These are phyloP conservation scores for Diaporthe destruens DNA, from an alignment of 2,329 filamentous ascomycete genomes.

Conservation along the genomic window DNA sequence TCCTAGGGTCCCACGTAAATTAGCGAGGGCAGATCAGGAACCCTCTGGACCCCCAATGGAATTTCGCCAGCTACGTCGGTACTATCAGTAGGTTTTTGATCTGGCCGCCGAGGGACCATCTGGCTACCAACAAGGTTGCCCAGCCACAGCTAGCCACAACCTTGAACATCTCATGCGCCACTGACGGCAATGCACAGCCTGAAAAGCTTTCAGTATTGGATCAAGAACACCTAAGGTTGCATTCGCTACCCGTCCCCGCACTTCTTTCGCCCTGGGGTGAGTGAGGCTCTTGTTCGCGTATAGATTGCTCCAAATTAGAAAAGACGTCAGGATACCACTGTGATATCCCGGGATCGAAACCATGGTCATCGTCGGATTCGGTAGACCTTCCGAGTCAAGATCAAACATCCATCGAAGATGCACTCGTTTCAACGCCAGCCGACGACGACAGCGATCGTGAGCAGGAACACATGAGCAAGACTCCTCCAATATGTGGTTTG, in stretches of 20 bases:
- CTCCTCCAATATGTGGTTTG: constrained; percentile 30
- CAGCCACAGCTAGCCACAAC: neutral
- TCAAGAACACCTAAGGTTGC: neutral
- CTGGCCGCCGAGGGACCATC: neutral
- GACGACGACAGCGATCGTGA: constrained; percentile 6
- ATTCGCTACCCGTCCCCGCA: neutral
- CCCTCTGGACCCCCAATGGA: constrained; percentile 25
- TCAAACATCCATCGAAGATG: neutral
- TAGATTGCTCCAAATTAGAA: neutral
- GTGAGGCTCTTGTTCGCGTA: constrained; percentile 7
- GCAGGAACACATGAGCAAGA: constrained; percentile 2
- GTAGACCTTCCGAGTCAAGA: constrained; percentile 5
- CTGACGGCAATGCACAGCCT: neutral
- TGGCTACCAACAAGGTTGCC: neutral
- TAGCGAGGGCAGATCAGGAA: constrained; percentile 22
- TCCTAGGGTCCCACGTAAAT: constrained; percentile 27
- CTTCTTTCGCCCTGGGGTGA: neutral
- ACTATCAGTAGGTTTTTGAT: neutral
- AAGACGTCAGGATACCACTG: no score
- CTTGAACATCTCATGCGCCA: neutral
- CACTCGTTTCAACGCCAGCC: constrained; percentile 14
- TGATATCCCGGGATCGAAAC: neutral
- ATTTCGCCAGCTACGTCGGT: neutral
- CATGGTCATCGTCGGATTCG: neutral
- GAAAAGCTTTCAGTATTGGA: neutral